These are phyloP conservation scores for Inonotus hispidus DNA, from an alignment of 1,284 basidiomycete genomes.

Conservation along the genomic window DNA sequence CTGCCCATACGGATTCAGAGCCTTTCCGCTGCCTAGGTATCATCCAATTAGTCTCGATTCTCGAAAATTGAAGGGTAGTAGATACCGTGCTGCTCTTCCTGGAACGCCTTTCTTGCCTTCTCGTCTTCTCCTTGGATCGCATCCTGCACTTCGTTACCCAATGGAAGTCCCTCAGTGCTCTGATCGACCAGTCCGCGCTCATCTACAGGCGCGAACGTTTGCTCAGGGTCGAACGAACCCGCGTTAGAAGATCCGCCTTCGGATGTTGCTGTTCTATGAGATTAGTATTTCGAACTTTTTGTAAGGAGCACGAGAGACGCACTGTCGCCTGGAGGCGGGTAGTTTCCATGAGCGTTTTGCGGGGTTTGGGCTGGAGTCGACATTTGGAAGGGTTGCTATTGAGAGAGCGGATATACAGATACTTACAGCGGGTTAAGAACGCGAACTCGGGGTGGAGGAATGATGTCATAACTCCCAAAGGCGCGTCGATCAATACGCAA, in stretches of 20 bases:
- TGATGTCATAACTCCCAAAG: too few species aligned
- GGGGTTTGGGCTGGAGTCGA: background rate
- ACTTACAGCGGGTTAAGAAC: too few species aligned
- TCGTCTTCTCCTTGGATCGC: slow-evolving; percentile 10
- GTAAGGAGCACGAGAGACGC: background rate
- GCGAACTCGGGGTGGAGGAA: too few species aligned
- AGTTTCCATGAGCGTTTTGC: slow-evolving; percentile 1
- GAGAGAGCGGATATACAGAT: too few species aligned
- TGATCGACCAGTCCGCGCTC: slow-evolving; percentile 16
- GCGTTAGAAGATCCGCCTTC: slow-evolving; percentile 13
- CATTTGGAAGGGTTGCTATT: background rate
- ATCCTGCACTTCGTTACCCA: slow-evolving; percentile 15
- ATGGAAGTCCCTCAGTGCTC: slow-evolving; percentile 9
- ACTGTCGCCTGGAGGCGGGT: slow-evolving; percentile 12
- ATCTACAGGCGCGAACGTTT: slow-evolving; percentile 1
- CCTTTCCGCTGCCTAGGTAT: background rate
- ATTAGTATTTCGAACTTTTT: background rate
- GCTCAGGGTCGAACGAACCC: background rate
- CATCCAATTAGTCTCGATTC: too few species aligned
- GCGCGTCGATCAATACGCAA: too few species aligned
- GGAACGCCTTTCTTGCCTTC: background rate
- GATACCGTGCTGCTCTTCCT: slow-evolving; percentile 3
- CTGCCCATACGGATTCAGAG: slow-evolving; percentile 8
- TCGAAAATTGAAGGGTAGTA: background rate
- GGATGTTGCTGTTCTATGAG: slow-evolving; percentile 6